Percentiles rank a stretch among this genome's conserved stretches.
phyloP scores from a whole-genome alignment of 768 basidiomycete genomes.

The Tricholoma bakamatsutake region DNA sequence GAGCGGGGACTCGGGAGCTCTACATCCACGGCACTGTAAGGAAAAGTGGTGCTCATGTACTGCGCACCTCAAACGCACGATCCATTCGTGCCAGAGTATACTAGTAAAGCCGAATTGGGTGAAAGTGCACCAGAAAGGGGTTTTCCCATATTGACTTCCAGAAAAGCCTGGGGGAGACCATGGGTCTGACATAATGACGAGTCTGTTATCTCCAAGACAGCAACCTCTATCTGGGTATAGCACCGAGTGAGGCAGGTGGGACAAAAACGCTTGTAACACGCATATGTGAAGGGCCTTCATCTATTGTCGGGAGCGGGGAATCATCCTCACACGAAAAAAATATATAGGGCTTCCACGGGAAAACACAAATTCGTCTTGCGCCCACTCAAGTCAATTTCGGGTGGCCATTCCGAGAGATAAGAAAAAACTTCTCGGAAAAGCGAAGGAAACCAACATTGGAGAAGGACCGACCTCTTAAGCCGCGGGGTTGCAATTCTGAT shows the following conservation, averaged over 20 bases:
- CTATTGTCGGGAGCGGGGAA: not conserved
- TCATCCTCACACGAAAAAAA: not conserved
- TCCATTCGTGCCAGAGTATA: not conserved
- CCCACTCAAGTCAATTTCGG: not conserved
- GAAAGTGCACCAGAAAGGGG: not conserved
- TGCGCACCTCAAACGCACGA: not conserved
- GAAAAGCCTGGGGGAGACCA: not conserved
- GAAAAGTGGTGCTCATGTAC: not conserved
- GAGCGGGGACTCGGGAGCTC: not conserved
- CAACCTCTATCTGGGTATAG: not conserved
- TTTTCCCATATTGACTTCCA: not conserved
- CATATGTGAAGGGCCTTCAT: not conserved
- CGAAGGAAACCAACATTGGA: not conserved
- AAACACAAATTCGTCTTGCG: not conserved
- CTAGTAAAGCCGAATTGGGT: too few relatives aligned
- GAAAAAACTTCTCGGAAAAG: too few relatives aligned
- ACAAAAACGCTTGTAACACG: not conserved
- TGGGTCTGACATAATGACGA: not conserved
- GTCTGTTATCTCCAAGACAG: not conserved
- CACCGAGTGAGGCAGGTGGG: not conserved
- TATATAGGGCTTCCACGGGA: not conserved
- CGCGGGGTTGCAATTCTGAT: not conserved
- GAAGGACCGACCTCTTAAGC: not conserved
- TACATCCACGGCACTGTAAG: not conserved
- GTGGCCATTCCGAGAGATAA: not conserved